A percentile compares a stretch with the other conserved stretches of the same genome.
Conservation (phyloP, 2,329 filamentous ascomycete species). For the Talaromyces sp. region DNA sequence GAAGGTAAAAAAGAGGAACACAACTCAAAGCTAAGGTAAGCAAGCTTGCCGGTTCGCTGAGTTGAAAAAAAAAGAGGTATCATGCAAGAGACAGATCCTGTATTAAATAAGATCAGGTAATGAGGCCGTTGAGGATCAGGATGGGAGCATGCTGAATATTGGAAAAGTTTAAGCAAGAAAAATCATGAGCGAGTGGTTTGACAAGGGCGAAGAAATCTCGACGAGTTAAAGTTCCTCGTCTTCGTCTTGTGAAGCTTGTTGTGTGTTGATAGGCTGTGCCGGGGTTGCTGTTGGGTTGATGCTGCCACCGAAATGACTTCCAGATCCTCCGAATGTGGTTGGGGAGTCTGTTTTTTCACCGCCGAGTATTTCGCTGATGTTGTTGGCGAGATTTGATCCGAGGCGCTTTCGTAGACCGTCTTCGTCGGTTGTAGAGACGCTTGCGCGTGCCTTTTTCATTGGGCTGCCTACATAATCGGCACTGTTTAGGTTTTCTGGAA, state of each 20-base stretch:
- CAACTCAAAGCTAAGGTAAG: not conserved
- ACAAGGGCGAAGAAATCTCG: not conserved
- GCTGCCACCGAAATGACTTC: slow-evolving; percentile 17
- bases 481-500: slow-evolving; percentile 26
- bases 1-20: not conserved
- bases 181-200: not conserved
- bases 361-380: slow-evolving; percentile 36
- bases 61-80: slow-evolving; percentile 5
- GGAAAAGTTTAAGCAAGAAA: not conserved
- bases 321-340: slow-evolving; percentile 10
- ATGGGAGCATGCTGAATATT: not conserved
- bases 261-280: not conserved
- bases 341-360: slow-evolving; percentile 1
- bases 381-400: slow-evolving; percentile 28
- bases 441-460: slow-evolving; percentile 47
- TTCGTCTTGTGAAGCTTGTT: slow-evolving; percentile 5
- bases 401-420: slow-evolving; percentile 40
- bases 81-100: not conserved
- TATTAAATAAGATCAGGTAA: not conserved
- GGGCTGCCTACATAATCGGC: slow-evolving; percentile 44
- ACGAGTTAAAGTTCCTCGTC: slow-evolving; percentile 16
- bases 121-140: not conserved
- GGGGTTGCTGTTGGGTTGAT: slow-evolving; percentile 2
- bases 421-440: slow-evolving; percentile 43
- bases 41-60: not conserved